Percentiles rank a stretch among this genome's conserved stretches.
phyloP scores from a whole-genome alignment of 139 green algal species.

The Chlorella vulgaris region DNA sequence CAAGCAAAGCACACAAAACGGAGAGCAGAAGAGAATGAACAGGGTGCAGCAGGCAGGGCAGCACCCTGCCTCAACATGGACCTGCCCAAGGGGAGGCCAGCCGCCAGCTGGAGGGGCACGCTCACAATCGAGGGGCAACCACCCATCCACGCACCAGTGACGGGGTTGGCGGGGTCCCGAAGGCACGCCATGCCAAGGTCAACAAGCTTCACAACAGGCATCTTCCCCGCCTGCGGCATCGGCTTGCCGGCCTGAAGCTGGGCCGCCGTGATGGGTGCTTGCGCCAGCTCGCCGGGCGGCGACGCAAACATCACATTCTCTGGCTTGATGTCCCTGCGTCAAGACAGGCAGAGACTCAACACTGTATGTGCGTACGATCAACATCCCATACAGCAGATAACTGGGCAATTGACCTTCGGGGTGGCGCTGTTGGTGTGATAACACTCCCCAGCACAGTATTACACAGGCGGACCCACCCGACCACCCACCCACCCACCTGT shows the following conservation, averaged over 20 bases:
- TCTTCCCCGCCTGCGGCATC: background rate
- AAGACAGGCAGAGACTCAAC: background rate
- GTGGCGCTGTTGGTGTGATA: too few species aligned
- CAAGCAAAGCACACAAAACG: background rate
- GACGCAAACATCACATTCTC: constrained; percentile 63
- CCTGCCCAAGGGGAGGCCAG: too few species aligned
- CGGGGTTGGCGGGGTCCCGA: constrained; percentile 26
- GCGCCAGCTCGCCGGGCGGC: background rate
- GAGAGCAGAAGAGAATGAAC: too few species aligned
- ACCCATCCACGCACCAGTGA: constrained; percentile 16
- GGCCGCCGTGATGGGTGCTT: constrained; percentile 13
- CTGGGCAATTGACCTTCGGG: too few species aligned
- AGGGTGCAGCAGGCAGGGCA: background rate
- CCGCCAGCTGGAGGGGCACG: too few species aligned
- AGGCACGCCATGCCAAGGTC: constrained; percentile 59
- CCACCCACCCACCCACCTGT: constrained; percentile 12
- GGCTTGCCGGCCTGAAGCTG: constrained; percentile 1
- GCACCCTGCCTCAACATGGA: background rate
- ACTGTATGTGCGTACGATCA: background rate
- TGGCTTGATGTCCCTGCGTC: constrained; percentile 60
- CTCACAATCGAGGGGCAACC: too few species aligned
- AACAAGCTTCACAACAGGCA: constrained; percentile 52
- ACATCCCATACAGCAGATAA: background rate
- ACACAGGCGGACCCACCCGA: background rate
- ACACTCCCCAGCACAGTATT: background rate